These are phyloP conservation scores for Colletotrichum falcatum DNA, from an alignment of 2,329 filamentous ascomycete species.

Conservation along the genomic window DNA sequence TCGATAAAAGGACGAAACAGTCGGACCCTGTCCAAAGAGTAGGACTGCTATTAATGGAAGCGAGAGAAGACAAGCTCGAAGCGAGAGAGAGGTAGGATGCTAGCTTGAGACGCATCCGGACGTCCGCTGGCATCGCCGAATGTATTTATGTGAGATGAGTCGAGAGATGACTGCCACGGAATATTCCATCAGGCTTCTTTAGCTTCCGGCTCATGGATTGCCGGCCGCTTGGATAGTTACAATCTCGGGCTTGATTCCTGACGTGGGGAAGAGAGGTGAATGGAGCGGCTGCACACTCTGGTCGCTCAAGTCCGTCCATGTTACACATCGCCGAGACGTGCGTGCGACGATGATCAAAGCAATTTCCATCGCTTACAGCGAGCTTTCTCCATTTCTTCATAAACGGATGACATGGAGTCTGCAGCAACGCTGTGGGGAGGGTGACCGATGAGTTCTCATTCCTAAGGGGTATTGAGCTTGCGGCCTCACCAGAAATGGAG, in stretches of 20 bases:
- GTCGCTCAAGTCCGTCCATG: constrained; percentile 38
- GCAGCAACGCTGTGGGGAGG: background rate
- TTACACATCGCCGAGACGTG: constrained; percentile 39
- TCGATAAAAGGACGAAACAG: constrained; percentile 32
- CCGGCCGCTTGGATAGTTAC: constrained; percentile 37
- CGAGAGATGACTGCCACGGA: background rate
- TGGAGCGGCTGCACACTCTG: constrained; percentile 22
- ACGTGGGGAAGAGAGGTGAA: constrained; percentile 2
- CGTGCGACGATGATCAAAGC: constrained; percentile 38
- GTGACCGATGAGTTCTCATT: background rate
- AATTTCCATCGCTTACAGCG: background rate
- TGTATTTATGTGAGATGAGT: constrained; percentile 28
- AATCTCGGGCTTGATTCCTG: constrained; percentile 30
- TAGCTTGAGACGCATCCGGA: background rate
- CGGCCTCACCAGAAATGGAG: background rate
- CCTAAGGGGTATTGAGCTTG: background rate
- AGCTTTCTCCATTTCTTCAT: background rate
- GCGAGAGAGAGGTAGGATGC: constrained; percentile 32
- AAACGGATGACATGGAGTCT: background rate
- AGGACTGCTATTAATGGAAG: constrained; percentile 25
- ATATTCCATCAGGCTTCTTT: constrained; percentile 39
- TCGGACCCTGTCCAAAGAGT: constrained; percentile 29
- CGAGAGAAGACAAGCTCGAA: constrained; percentile 32
- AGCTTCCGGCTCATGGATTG: constrained; percentile 37
- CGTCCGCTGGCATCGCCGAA: background rate